A percentile compares a stretch with the other conserved stretches of the same genome.
Conservation (phyloP, 805 yeast species). For the Grigorovia jiainica region DNA sequence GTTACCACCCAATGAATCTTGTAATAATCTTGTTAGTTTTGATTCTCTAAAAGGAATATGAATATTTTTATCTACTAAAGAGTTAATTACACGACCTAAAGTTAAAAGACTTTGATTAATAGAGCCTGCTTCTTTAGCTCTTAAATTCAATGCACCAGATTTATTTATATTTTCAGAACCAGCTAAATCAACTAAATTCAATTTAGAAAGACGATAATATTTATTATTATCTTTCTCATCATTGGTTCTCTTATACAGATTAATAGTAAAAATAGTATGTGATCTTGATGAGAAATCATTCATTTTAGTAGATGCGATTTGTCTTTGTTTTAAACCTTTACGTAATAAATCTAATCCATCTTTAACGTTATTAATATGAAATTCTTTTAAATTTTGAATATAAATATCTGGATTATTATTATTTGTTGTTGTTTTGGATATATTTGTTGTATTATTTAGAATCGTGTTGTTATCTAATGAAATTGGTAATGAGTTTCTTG, state of each 20-base stretch:
- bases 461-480: neutral
- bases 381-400: conserved; percentile 59
- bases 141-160: conserved; percentile 77
- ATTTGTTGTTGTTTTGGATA: conserved; percentile 9
- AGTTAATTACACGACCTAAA: conserved; percentile 80
- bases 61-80: conserved; percentile 48
- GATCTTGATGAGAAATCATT: conserved; percentile 68
- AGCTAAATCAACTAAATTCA: conserved; percentile 87
- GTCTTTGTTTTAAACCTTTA: conserved; percentile 49
- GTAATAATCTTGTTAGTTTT: conserved; percentile 61
- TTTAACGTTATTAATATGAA: conserved; percentile 41
- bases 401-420: conserved; percentile 30
- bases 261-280: conserved; percentile 65
- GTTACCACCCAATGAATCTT: conserved; percentile 79
- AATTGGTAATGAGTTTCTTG: conserved; percentile 3
- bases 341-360: conserved; percentile 49
- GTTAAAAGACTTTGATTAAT: conserved; percentile 84
- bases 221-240: conserved; percentile 41
- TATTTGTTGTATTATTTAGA: conserved; percentile 4
- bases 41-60: conserved; percentile 86
- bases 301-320: conserved; percentile 65
- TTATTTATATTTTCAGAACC: conserved; percentile 86
- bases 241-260: conserved; percentile 46
- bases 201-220: conserved; percentile 49
- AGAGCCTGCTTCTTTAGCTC: conserved; percentile 91